These are phyloP conservation scores for Chlorella ohadii DNA, from an alignment of 139 green algal genomes.

Conservation along the genomic window DNA sequence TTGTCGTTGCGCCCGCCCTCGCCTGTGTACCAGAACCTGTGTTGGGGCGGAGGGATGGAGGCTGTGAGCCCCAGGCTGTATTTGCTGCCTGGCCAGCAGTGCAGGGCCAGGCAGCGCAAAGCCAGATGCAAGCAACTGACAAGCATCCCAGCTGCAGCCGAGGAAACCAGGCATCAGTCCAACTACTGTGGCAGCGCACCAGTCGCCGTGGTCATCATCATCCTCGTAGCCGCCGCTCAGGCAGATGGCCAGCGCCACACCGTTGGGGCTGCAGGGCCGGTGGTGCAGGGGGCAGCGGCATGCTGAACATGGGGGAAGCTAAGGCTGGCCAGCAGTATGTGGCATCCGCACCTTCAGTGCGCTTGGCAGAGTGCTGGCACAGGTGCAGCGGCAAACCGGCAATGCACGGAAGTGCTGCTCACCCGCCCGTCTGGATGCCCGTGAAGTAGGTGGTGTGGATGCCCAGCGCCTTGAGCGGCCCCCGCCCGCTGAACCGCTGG, in stretches of 20 bases:
- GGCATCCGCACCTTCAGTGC: too few relatives aligned
- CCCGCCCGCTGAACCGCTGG: conserved; percentile 10
- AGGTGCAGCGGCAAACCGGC: too few relatives aligned
- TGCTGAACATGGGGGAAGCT: too few relatives aligned
- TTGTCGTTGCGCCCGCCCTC: conserved; percentile 44
- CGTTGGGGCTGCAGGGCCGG: background rate
- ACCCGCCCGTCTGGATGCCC: conserved; percentile 1
- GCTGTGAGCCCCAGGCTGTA: too few relatives aligned
- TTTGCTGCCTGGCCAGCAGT: too few relatives aligned
- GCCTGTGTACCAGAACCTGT: conserved; percentile 69
- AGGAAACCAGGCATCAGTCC: background rate
- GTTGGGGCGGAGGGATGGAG: background rate
- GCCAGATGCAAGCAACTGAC: too few relatives aligned
- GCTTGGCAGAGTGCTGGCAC: too few relatives aligned
- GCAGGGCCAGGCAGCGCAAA: too few relatives aligned
- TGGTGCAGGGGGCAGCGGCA: too few relatives aligned
- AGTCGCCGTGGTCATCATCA: conserved; percentile 57
- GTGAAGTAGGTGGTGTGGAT: conserved; percentile 22
- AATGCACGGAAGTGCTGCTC: too few relatives aligned
- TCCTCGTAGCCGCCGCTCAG: conserved; percentile 71
- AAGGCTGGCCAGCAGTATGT: too few relatives aligned
- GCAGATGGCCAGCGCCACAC: conserved; percentile 57
- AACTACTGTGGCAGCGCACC: background rate
- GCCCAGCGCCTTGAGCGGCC: conserved; percentile 14
- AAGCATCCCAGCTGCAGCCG: too few relatives aligned